These are phyloP conservation scores for Cystobasidium pallidum DNA, from an alignment of 1,284 basidiomycete species.

Conservation along the genomic window DNA sequence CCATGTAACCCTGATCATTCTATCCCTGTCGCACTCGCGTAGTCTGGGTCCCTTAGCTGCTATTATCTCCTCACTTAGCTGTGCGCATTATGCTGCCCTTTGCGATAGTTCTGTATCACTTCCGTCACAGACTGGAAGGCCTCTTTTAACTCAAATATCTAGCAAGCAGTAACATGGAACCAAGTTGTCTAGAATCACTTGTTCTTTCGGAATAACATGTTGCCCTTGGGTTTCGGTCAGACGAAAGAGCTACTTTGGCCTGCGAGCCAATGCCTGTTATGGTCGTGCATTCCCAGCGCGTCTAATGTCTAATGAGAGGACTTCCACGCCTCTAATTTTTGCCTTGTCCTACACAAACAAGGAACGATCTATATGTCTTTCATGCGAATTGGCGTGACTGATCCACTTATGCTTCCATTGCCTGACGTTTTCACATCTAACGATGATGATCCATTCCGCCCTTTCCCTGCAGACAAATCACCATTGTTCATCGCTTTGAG, in stretches of 20 bases:
- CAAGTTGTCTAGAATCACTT: too few relatives aligned
- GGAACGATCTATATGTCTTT: conserved; percentile 27
- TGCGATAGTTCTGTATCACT: neutral
- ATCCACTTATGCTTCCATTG: conserved; percentile 27
- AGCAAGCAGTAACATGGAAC: too few relatives aligned
- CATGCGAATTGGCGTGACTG: conserved; percentile 34
- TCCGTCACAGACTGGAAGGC: too few relatives aligned
- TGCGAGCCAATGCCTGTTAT: too few relatives aligned
- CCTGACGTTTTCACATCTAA: neutral
- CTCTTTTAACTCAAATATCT: neutral
- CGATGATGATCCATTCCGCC: neutral
- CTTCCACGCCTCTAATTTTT: neutral
- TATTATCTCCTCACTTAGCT: neutral
- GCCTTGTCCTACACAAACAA: neutral
- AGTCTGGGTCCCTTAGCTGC: neutral
- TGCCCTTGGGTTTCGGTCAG: too few relatives aligned
- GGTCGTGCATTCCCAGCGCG: too few relatives aligned
- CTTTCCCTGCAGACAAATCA: neutral
- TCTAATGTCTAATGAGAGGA: neutral
- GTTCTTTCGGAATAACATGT: too few relatives aligned
- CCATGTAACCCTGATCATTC: neutral
- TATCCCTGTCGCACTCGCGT: neutral
- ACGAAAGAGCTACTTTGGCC: too few relatives aligned
- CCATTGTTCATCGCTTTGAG: conserved; percentile 38
- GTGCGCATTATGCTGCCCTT: neutral